phyloP scores from a whole-genome alignment of 2,329 filamentous ascomycete species.

The Alternaria panax region DNA sequence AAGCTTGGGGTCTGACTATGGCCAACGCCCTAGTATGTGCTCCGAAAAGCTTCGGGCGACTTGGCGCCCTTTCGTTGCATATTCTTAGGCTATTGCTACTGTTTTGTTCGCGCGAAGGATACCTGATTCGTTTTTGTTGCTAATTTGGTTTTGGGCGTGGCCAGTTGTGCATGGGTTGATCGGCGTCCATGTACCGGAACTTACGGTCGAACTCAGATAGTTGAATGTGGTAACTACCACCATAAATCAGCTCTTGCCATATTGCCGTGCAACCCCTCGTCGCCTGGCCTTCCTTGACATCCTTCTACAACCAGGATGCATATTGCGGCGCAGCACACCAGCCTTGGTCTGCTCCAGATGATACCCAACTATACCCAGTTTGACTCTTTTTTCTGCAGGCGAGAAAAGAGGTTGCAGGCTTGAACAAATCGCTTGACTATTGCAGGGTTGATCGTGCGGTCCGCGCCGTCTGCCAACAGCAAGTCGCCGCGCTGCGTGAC shows the following conservation, averaged over 20 bases:
- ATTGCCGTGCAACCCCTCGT: neutral
- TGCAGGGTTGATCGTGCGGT: neutral
- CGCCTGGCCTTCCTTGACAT: neutral
- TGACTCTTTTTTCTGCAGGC: neutral
- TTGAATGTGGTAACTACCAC: neutral
- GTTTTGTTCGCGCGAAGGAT: constrained; percentile 3
- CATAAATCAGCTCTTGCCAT: neutral
- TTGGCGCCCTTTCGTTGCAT: neutral
- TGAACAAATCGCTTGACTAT: neutral
- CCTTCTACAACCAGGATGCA: neutral
- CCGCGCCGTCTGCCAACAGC: neutral
- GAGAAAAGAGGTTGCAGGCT: neutral
- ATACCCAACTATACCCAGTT: neutral
- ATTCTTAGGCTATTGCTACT: neutral
- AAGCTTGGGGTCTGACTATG: neutral
- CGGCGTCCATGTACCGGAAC: neutral
- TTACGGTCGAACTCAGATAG: neutral
- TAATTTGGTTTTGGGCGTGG: neutral
- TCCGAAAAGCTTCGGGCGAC: neutral
- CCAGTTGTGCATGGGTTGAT: neutral
- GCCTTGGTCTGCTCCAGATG: neutral
- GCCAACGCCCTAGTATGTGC: neutral
- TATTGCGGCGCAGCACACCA: neutral
- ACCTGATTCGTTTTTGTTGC: neutral
- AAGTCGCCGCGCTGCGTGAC: neutral